Conservation (phyloP, 78 protist genomes). For the slime mould (Dictyostelium discoideum) region dicty_2.7 NC_007090.3:4311001-4311500, state of each 20-base stretch:
- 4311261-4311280: slow-evolving; percentile 85
- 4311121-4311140: slow-evolving; percentile 67
- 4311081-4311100: slow-evolving; percentile 37
- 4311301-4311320: slow-evolving; percentile 90
- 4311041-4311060: slow-evolving; percentile 97
- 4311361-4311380: slow-evolving; percentile 83
- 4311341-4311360: slow-evolving; percentile 85
- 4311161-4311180: slow-evolving; percentile 60
- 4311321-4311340: slow-evolving; percentile 73
- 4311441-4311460: slow-evolving; percentile 90
- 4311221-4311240: slow-evolving; percentile 60
- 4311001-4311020: slow-evolving; percentile 89
- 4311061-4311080: slow-evolving; percentile 90
- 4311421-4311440: slow-evolving; percentile 89
- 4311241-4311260: slow-evolving; percentile 93
- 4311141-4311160: slow-evolving; percentile 41
- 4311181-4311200: slow-evolving; percentile 78
- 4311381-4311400: slow-evolving; percentile 88
- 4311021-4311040: slow-evolving; percentile 95
- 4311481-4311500: slow-evolving; percentile 88
- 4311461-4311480: slow-evolving; percentile 91
- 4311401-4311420: slow-evolving; percentile 91
- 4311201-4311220: slow-evolving; percentile 69
- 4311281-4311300: slow-evolving; percentile 89
- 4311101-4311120: slow-evolving; percentile 52